Evolutionary conservation across 2,329 filamentous ascomycete species (phyloP).

Genomic region (Neophaeococcomyces aloes): DNA sequence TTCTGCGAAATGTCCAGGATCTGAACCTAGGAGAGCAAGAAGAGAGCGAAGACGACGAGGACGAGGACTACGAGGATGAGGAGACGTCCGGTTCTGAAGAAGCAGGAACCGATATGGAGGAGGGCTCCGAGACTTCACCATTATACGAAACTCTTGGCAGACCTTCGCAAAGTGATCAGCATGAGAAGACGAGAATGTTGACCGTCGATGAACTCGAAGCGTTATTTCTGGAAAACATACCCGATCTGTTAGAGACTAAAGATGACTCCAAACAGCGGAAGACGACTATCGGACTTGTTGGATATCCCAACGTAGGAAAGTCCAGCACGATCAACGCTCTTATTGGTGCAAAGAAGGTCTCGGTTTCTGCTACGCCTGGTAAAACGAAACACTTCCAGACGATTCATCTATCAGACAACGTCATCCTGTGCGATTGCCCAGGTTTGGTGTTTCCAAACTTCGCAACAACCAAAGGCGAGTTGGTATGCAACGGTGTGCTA

Average conservation of each 20-base stretch:
- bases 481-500: constrained; percentile 88
- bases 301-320: constrained; percentile 98
- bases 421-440: constrained; percentile 93
- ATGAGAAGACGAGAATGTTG: constrained; percentile 57
- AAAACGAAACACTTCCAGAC: constrained; percentile 99
- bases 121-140: constrained; percentile 27
- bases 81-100: constrained; percentile 20
- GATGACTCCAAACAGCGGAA: constrained; percentile 48
- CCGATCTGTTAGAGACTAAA: constrained; percentile 34
- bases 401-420: constrained; percentile 79
- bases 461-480: constrained; percentile 86
- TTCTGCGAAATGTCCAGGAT: constrained; percentile 16
- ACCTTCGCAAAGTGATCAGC: constrained; percentile 26
- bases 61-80: constrained; percentile 37
- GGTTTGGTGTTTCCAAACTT: constrained; percentile 99
- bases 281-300: constrained; percentile 83
- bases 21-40: constrained; percentile 20
- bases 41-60: constrained; percentile 25
- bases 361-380: constrained; percentile 89
- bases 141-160: constrained; percentile 20
- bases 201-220: constrained; percentile 87
- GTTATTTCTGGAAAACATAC: constrained; percentile 70
- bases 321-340: constrained; percentile 98
- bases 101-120: constrained; percentile 25
- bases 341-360: constrained; percentile 97